These are phyloP conservation scores for Melampsora americana DNA, from an alignment of 1,284 basidiomycete genomes.

Conservation along the genomic window DNA sequence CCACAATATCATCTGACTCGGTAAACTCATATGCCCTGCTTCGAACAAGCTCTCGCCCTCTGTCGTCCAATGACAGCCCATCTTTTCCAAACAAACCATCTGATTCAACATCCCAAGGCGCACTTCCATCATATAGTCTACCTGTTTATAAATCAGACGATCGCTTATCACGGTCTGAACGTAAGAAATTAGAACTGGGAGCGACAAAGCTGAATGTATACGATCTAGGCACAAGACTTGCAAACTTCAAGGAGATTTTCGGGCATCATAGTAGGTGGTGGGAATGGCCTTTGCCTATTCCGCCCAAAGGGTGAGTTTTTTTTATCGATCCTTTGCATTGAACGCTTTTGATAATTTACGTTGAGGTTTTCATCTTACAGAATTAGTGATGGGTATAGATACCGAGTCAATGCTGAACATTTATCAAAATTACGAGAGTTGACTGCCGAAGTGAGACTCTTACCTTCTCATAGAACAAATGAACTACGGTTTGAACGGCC, in stretches of 20 bases:
- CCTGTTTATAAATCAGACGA: slow-evolving; percentile 42
- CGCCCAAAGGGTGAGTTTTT: slow-evolving; percentile 34
- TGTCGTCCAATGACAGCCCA: background rate
- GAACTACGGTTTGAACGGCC: slow-evolving; percentile 40
- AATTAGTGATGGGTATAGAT: slow-evolving; percentile 40
- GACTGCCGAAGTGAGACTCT: slow-evolving; percentile 30
- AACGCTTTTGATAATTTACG: background rate
- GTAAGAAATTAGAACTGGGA: slow-evolving; percentile 31
- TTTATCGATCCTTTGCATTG: background rate
- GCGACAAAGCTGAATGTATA: slow-evolving; percentile 31
- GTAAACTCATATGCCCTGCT: slow-evolving; percentile 31
- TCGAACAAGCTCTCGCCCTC: background rate
- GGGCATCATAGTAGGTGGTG: slow-evolving; percentile 11
- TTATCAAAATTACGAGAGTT: slow-evolving; percentile 15
- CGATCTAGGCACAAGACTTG: slow-evolving; percentile 18
- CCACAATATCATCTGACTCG: slow-evolving; percentile 16
- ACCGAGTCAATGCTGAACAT: slow-evolving; percentile 21
- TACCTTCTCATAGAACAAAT: slow-evolving; percentile 36
- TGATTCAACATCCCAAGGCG: background rate
- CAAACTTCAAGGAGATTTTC: slow-evolving; percentile 29
- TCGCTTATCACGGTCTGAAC: slow-evolving; percentile 24
- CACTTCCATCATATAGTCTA: slow-evolving; percentile 32
- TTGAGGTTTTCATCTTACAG: slow-evolving; percentile 4
- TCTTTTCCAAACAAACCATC: background rate
- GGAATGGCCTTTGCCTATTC: slow-evolving; percentile 36